Percentiles rank a stretch among this genome's conserved stretches.
These are phyloP conservation scores for Orbilia quercus DNA, from an alignment of 2,329 filamentous ascomycete genomes.

Conservation along the genomic window DNA sequence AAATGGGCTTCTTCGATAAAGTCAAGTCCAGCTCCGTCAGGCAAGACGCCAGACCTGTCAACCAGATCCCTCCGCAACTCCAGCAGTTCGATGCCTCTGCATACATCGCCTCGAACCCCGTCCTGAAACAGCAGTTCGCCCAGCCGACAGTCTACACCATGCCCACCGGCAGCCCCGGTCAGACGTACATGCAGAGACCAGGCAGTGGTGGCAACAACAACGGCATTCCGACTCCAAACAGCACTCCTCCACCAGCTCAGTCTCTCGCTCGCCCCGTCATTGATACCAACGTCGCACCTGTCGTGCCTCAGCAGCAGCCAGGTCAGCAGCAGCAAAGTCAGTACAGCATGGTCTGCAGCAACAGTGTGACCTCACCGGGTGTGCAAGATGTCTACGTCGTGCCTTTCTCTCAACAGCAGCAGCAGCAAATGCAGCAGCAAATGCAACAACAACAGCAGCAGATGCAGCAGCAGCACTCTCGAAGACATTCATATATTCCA, in stretches of 20 bases:
- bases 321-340: slow-evolving; percentile 31
- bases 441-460: slow-evolving; percentile 40
- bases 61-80: slow-evolving; percentile 49
- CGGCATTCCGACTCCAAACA: slow-evolving; percentile 53
- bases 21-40: slow-evolving; percentile 52
- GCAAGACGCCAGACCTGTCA: slow-evolving; percentile 38
- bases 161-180: slow-evolving; percentile 40
- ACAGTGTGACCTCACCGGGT: slow-evolving; percentile 53
- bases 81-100: slow-evolving; percentile 55
- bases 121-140: slow-evolving; percentile 52
- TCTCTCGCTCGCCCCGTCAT: slow-evolving; percentile 24
- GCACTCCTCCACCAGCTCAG: slow-evolving; percentile 51
- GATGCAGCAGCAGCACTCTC: slow-evolving; percentile 13
- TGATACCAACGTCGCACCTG: slow-evolving; percentile 48
- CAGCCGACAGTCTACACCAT: slow-evolving; percentile 28
- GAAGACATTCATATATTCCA: slow-evolving; percentile 50
- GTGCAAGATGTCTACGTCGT: slow-evolving; percentile 54
- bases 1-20: slow-evolving; percentile 55
- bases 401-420: slow-evolving; percentile 51
- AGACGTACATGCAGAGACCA: slow-evolving; percentile 44
- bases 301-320: slow-evolving; percentile 35
- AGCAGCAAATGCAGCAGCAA: slow-evolving; percentile 9
- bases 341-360: slow-evolving; percentile 51
- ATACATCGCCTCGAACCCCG: slow-evolving; percentile 55
- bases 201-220: slow-evolving; percentile 39